Evolutionary conservation across 805 yeast genomes (phyloP).

Genomic region (Lipomyces japonicus): DNA sequence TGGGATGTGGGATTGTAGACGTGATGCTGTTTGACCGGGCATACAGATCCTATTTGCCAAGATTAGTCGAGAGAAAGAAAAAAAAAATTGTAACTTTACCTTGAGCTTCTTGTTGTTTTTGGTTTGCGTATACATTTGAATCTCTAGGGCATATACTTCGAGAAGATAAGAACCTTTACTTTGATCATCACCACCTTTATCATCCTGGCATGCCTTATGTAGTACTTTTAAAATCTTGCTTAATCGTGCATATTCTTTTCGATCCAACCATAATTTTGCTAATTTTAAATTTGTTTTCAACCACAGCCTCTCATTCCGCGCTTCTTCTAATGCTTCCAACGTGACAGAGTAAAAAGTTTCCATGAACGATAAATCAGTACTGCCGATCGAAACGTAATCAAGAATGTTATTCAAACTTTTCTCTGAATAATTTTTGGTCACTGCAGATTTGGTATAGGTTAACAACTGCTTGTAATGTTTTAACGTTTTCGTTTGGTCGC

Average conservation of each 20-base stretch:
- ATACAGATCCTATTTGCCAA: conserved; percentile 43
- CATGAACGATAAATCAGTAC: conserved; percentile 29
- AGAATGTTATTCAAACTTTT: conserved; percentile 37
- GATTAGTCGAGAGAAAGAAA: not conserved
- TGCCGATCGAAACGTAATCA: conserved; percentile 32
- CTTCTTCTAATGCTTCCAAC: conserved; percentile 30
- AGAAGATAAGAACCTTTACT: conserved; percentile 40
- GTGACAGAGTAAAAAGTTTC: conserved; percentile 33
- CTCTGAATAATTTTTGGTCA: conserved; percentile 38
- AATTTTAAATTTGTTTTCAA: conserved; percentile 35
- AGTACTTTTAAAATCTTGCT: conserved; percentile 17
- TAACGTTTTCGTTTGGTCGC: conserved; percentile 29
- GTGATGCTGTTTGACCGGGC: conserved; percentile 47
- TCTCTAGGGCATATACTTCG: conserved; percentile 66
- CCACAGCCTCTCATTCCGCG: conserved; percentile 35
- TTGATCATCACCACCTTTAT: conserved; percentile 30
- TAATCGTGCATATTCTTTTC: conserved; percentile 27
- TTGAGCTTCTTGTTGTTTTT: conserved; percentile 41
- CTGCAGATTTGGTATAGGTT: conserved; percentile 25
- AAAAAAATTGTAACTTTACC: not conserved
- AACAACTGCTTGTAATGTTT: conserved; percentile 29
- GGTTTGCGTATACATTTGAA: conserved; percentile 48
- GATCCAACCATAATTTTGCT: conserved; percentile 36
- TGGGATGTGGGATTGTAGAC: conserved; percentile 71
- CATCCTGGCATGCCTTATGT: conserved; percentile 29